Conservation (phyloP, 2,329 filamentous ascomycete genomes). For the Ophiosphaerella herpotricha region DNA sequence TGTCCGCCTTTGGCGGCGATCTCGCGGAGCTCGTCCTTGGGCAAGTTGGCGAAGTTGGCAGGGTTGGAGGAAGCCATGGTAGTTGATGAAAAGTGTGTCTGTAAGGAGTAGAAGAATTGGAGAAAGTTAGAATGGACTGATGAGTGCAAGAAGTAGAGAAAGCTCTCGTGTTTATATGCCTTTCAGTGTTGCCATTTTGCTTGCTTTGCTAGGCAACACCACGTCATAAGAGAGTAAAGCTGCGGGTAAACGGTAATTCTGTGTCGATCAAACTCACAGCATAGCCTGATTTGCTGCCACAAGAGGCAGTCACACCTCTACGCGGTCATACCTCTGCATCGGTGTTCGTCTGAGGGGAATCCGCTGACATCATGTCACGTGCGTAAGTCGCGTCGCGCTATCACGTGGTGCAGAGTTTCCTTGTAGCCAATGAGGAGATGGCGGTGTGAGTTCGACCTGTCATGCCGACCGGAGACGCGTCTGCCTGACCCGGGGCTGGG, state of each 20-base stretch:
- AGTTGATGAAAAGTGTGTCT: constrained; percentile 5
- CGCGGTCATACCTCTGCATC: neutral
- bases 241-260: neutral
- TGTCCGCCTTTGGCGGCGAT: constrained; percentile 58
- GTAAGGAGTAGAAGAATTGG: neutral
- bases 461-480: constrained; percentile 17
- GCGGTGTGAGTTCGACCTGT: constrained; percentile 1
- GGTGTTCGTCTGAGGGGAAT: neutral
- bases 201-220: constrained; percentile 16
- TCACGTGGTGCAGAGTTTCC: constrained; percentile 6
- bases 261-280: constrained; percentile 10
- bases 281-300: constrained; percentile 9
- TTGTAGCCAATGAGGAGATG: constrained; percentile 18
- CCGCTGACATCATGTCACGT: constrained; percentile 26
- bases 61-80: constrained; percentile 52
- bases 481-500: constrained; percentile 14
- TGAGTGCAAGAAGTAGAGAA: neutral
- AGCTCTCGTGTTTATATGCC: constrained; percentile 12
- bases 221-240: constrained; percentile 20
- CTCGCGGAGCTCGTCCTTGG: constrained; percentile 55
- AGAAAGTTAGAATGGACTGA: neutral
- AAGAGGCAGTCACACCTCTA: neutral
- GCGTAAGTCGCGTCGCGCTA: constrained; percentile 16
- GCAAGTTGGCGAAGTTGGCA: constrained; percentile 58
- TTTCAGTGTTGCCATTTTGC: constrained; percentile 9